Evolutionary conservation across 1,284 basidiomycete species (phyloP), one percentile per base, ranked within the genome.

Genomic region (Cryptococcus sp.): DNA sequence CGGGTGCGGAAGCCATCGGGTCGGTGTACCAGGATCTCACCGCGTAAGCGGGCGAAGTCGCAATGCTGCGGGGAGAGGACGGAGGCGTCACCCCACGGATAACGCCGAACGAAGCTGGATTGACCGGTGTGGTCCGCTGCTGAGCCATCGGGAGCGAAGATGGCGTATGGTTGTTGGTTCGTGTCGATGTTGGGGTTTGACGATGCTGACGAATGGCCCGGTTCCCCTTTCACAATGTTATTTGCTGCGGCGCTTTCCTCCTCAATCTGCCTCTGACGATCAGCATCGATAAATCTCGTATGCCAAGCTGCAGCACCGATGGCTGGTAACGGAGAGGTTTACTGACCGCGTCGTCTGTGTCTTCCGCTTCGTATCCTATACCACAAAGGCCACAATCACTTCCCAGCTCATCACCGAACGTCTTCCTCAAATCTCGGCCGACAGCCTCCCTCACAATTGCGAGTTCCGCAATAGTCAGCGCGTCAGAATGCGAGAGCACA

Each of bases 51-150:
- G 10, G 54, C 47, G 41, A 75, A 68, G 57, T 78, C 74, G 35
- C 56, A 62, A 38, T 76, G 71, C 10, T 50, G 56, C 0, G 64
- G 52, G 50, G 73, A 57, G 47, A 65, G 53, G 3, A 72, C 70
- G 22, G 67, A 59, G 3, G 73, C 74, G 31, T 57, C 46, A 16
- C 76, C 75, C 75, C 76, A 77, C 15, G 66, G 54, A 52, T 68
- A 78, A n/a, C 25, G 19, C 11, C 48, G 17, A 3, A 22, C 11
- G 53, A 50, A 39, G 67, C 67, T 41, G 67, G 64, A 27, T 17
- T 15, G 41, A 22, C 10, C 22, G 38, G 6, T 31, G 47, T n/a
- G 25, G 20, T 22, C 5, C 6, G 44, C n/a, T 46, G 50, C n/a
- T 20, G 41, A 42, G 35, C 41, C 39, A 54, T 45, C 47, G 47